A percentile compares a stretch with the other conserved stretches of the same genome.
These are phyloP conservation scores for Bipolaris sorokiniana DNA, from an alignment of 2,329 filamentous ascomycete species.

Conservation along the genomic window DNA sequence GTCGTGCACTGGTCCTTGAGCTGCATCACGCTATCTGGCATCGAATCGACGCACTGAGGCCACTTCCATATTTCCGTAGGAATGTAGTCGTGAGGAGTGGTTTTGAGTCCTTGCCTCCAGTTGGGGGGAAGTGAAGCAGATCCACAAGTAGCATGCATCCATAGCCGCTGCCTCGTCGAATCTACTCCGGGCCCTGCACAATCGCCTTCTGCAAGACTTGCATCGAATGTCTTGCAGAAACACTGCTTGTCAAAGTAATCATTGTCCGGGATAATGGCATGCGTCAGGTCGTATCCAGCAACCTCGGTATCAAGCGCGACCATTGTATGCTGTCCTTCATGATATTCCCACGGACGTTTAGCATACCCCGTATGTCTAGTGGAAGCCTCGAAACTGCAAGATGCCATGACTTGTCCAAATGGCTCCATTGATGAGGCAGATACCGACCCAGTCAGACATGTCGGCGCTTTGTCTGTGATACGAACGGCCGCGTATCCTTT, in stretches of 20 bases:
- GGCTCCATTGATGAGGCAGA: constrained; percentile 29
- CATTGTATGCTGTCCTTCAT: constrained; percentile 30
- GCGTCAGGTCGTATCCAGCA: constrained; percentile 41
- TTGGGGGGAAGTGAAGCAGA: constrained; percentile 26
- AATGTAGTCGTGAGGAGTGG: constrained; percentile 35
- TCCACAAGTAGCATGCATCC: constrained; percentile 44
- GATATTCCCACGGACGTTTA: constrained; percentile 45
- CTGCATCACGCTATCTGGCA: constrained; percentile 27
- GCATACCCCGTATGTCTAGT: constrained; percentile 41
- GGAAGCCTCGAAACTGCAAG: constrained; percentile 38
- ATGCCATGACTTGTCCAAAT: constrained; percentile 39
- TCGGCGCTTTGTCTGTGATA: constrained; percentile 35
- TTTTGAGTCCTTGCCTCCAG: constrained; percentile 38
- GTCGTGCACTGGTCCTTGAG: constrained; percentile 36
- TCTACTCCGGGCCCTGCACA: constrained; percentile 29
- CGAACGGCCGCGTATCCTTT: constrained; percentile 33
- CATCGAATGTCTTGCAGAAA: constrained; percentile 36
- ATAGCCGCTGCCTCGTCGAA: constrained; percentile 38
- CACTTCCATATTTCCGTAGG: constrained; percentile 38
- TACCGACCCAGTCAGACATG: constrained; percentile 33
- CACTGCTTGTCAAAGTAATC: constrained; percentile 45
- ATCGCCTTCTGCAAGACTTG: constrained; percentile 21
- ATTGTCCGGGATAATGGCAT: constrained; percentile 21
- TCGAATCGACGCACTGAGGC: constrained; percentile 31
- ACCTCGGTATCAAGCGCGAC: constrained; percentile 41